phyloP scores from a whole-genome alignment of 2,329 filamentous ascomycete genomes.

The Fusarium sp. region DNA sequence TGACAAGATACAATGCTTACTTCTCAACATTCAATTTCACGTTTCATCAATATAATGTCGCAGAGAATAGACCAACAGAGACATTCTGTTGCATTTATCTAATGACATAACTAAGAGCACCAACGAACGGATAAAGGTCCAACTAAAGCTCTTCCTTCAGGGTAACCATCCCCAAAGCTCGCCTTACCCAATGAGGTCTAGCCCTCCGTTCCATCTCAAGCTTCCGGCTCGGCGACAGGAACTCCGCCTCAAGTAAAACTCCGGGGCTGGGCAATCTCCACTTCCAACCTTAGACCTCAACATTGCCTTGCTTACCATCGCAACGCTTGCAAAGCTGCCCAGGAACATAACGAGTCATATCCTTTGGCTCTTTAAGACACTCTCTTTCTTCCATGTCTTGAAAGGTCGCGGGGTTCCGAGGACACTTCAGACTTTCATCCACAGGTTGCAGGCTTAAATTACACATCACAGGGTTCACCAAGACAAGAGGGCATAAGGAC shows the following conservation, averaged over 20 bases:
- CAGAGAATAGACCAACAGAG: too few species aligned
- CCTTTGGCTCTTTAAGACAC: background rate
- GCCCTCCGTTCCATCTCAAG: background rate
- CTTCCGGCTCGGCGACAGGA: background rate
- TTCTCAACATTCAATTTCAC: background rate
- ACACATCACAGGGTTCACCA: too few species aligned
- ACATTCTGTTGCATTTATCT: background rate
- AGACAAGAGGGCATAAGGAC: background rate
- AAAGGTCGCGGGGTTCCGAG: background rate
- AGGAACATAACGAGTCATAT: background rate
- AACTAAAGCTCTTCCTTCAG: background rate
- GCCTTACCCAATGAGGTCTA: background rate
- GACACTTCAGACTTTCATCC: background rate
- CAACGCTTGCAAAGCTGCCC: background rate
- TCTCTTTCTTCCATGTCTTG: background rate
- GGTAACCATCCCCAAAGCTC: background rate
- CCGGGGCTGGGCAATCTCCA: background rate
- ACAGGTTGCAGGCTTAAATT: background rate
- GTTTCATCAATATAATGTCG: fast-evolving
- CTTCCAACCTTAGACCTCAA: background rate
- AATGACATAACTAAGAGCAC: too few species aligned
- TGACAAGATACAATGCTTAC: fast-evolving
- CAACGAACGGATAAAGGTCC: fast-evolving
- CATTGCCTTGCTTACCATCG: background rate
- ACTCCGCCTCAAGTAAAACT: background rate